These are phyloP conservation scores for Fallopia convolvulus DNA, from an alignment of 148 eudicot species.

Conservation along the genomic window DNA sequence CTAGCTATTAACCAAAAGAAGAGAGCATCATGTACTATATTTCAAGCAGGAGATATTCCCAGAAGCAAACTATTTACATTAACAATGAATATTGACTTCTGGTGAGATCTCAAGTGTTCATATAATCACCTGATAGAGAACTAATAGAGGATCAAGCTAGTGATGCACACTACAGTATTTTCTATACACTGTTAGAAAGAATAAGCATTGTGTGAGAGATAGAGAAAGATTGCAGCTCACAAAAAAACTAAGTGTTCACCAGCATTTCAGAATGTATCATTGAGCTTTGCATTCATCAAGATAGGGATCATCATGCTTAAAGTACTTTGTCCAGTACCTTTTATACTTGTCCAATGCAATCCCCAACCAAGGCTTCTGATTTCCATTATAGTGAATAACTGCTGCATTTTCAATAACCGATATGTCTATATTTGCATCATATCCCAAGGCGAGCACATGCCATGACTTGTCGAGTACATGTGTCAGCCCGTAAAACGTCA, in stretches of 20 bases:
- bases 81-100: not conserved
- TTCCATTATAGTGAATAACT: constrained; percentile 51
- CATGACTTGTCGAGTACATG: constrained; percentile 56
- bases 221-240: too few species aligned
- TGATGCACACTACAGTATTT: not conserved
- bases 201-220: too few species aligned
- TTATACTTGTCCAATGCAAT: constrained; percentile 47
- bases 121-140: not conserved
- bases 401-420: constrained; percentile 47
- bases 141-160: not conserved
- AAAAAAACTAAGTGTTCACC: too few species aligned
- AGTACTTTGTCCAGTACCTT: constrained; percentile 41
- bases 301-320: constrained; percentile 39
- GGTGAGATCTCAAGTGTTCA: not conserved
- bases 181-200: too few species aligned
- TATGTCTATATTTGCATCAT: constrained; percentile 37
- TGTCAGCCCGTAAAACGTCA: constrained; percentile 46
- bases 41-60: not conserved
- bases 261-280: constrained; percentile 12
- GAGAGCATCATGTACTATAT: not conserved
- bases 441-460: constrained; percentile 56
- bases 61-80: not conserved
- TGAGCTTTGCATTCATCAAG: constrained; percentile 32
- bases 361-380: constrained; percentile 55
- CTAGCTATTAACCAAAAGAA: too few species aligned